Percentiles rank a stretch among this genome's conserved stretches.
Conservation (phyloP, 352 stramenopile genomes). For the Phytophthora nicotianae region DNA sequence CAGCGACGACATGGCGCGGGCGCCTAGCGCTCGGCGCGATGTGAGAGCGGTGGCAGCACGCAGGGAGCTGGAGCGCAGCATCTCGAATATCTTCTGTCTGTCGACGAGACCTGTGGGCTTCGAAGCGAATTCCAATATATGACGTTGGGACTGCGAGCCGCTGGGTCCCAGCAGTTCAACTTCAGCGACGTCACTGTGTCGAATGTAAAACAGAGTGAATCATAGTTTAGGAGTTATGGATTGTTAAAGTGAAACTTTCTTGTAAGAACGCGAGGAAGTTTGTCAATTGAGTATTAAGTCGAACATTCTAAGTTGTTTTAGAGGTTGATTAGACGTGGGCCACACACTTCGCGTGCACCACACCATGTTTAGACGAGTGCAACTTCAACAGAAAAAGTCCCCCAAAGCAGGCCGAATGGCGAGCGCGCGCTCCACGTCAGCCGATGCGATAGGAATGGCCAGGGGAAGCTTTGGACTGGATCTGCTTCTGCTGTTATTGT, state of each 20-base stretch:
- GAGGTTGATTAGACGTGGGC: constrained; percentile 34
- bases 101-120: constrained; percentile 3
- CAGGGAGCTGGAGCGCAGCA: constrained; percentile 33
- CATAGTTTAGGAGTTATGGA: constrained; percentile 1
- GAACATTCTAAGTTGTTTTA: neutral
- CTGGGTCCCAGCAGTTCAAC: constrained; percentile 13
- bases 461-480: neutral
- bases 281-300: neutral
- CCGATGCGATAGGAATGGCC: constrained; percentile 5
- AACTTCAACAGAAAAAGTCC: constrained; percentile 32
- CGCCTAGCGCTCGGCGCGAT: constrained; percentile 26
- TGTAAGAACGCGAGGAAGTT: too few relatives aligned
- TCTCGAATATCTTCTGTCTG: constrained; percentile 12
- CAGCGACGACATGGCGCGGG: constrained; percentile 62
- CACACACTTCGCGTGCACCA: constrained; percentile 23
- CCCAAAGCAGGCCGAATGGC: constrained; percentile 1
- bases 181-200: constrained; percentile 16
- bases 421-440: constrained; percentile 6
- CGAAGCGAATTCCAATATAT: constrained; percentile 28
- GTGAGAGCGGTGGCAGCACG: constrained; percentile 34
- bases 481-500: neutral
- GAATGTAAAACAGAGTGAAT: neutral
- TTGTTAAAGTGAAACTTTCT: constrained; percentile 1
- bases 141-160: constrained; percentile 3
- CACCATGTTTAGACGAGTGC: constrained; percentile 33